phyloP scores from a whole-genome alignment of 805 yeast species.

The Metschnikowia matae region DNA sequence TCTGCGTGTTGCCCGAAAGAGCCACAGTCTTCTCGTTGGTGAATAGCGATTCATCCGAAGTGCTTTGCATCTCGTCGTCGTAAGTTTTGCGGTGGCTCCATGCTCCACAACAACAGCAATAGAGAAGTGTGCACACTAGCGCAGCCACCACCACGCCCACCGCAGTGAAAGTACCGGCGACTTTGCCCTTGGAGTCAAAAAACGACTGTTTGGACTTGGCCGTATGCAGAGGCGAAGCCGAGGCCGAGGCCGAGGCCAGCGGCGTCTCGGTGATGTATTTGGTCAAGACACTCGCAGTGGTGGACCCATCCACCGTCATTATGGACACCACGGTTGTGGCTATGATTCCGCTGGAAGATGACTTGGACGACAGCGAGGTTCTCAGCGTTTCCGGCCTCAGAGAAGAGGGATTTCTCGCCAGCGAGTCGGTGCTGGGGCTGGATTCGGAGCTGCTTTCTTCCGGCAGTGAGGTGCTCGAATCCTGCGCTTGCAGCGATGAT shows the following conservation, averaged over 20 bases:
- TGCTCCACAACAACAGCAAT: conserved; percentile 32
- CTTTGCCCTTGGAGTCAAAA: conserved; percentile 68
- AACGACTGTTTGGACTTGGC: conserved; percentile 36
- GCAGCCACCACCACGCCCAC: conserved; percentile 63
- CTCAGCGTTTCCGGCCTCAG: not conserved
- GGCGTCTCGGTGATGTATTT: conserved; percentile 21
- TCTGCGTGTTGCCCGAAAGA: conserved; percentile 1
- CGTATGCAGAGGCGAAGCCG: conserved; percentile 8
- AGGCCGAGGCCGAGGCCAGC: conserved; percentile 2
- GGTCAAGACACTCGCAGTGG: conserved; percentile 20
- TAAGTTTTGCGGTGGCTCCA: conserved; percentile 22
- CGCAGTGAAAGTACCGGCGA: conserved; percentile 79
- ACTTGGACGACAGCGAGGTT: not conserved
- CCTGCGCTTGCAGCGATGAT: no score
- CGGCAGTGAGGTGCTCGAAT: not conserved
- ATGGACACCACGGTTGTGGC: conserved; percentile 33
- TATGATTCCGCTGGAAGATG: conserved; percentile 16
- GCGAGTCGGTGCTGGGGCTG: not conserved
- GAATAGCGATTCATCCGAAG: conserved; percentile 29
- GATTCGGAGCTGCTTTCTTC: not conserved
- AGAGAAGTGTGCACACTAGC: conserved; percentile 40
- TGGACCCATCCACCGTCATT: conserved; percentile 31
- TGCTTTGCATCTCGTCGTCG: conserved; percentile 37
- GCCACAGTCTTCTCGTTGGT: conserved; percentile 19
- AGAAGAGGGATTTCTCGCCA: not conserved